These are phyloP conservation scores for Vanderwaltozyma yarrowii DNA, from an alignment of 805 yeast genomes.

Conservation along the genomic window DNA sequence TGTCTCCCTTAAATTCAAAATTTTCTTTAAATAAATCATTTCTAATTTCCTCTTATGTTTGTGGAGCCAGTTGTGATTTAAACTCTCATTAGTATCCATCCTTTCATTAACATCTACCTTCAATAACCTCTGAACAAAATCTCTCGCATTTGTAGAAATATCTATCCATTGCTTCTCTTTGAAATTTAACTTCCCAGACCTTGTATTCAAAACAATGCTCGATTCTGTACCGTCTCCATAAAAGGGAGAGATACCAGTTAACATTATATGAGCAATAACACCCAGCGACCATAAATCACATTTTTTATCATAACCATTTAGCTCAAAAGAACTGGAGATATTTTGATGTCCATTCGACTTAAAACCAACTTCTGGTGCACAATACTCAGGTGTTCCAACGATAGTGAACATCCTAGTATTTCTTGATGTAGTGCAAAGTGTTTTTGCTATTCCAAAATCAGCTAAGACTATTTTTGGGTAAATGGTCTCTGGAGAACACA, in stretches of 20 bases:
- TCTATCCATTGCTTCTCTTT: constrained; percentile 33
- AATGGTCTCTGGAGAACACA: constrained; percentile 39
- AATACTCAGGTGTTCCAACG: constrained; percentile 59
- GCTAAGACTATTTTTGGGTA: constrained; percentile 48
- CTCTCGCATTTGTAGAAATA: constrained; percentile 35
- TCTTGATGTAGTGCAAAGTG: constrained; percentile 14
- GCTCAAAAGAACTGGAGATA: neutral
- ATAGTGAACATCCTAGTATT: constrained; percentile 37
- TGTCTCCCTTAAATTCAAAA: constrained; percentile 6
- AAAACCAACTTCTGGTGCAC: constrained; percentile 62
- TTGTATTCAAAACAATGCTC: constrained; percentile 34
- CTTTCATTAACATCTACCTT: constrained; percentile 32
- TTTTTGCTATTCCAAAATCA: constrained; percentile 55
- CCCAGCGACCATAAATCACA: constrained; percentile 70
- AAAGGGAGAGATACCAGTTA: constrained; percentile 59
- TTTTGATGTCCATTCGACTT: constrained; percentile 17
- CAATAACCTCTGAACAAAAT: constrained; percentile 35
- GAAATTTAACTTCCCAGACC: constrained; percentile 33
- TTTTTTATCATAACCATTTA: constrained; percentile 39
- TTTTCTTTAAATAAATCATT: constrained; percentile 29
- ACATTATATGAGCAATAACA: constrained; percentile 44
- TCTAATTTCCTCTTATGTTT: constrained; percentile 30
- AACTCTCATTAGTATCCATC: constrained; percentile 30
- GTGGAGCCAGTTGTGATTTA: constrained; percentile 40
- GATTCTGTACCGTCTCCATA: constrained; percentile 37